Evolutionary conservation across 768 basidiomycete genomes (phyloP).

Genomic region (Naganishia randhawae): DNA sequence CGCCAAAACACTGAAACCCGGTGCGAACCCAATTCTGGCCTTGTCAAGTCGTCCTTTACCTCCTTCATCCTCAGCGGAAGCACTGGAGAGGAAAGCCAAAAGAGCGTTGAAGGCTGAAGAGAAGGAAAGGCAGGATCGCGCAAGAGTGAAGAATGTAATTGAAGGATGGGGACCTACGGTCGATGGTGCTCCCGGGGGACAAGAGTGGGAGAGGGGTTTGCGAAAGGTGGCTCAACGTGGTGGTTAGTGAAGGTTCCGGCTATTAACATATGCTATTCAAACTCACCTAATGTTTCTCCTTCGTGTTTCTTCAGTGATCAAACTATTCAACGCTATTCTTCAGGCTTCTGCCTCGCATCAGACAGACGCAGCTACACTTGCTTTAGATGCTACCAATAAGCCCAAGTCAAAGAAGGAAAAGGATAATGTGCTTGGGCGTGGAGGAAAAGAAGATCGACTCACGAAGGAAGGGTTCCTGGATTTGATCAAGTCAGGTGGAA

Average conservation of each 20-base stretch:
- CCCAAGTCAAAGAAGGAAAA: conserved; percentile 48
- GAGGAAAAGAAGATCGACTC: conserved; percentile 44
- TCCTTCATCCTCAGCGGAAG: conserved; percentile 35
- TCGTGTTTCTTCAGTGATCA: conserved; percentile 43
- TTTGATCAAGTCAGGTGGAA: conserved; percentile 41
- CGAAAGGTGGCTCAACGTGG: conserved; percentile 51
- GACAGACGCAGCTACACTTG: conserved; percentile 36
- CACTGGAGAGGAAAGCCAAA: conserved; percentile 45
- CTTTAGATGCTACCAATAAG: conserved; percentile 38
- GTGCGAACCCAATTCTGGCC: conserved; percentile 44
- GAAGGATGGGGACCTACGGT: conserved; percentile 46
- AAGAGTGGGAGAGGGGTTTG: conserved; percentile 51
- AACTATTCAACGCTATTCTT: conserved; percentile 52
- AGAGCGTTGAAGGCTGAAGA: conserved; percentile 41
- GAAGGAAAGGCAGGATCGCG: conserved; percentile 49
- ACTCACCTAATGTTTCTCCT: not conserved
- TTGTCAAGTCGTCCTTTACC: conserved; percentile 42
- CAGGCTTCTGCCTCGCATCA: conserved; percentile 38
- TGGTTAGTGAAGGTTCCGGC: conserved; percentile 40
- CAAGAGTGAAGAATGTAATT: conserved; percentile 47
- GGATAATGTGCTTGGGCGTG: conserved; percentile 51
- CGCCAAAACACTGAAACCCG: conserved; percentile 21
- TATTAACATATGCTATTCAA: not conserved
- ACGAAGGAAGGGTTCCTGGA: conserved; percentile 52
- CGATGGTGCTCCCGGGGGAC: conserved; percentile 40